Conservation (phyloP, 768 basidiomycete species). For the Sarcodon sp. region DNA sequence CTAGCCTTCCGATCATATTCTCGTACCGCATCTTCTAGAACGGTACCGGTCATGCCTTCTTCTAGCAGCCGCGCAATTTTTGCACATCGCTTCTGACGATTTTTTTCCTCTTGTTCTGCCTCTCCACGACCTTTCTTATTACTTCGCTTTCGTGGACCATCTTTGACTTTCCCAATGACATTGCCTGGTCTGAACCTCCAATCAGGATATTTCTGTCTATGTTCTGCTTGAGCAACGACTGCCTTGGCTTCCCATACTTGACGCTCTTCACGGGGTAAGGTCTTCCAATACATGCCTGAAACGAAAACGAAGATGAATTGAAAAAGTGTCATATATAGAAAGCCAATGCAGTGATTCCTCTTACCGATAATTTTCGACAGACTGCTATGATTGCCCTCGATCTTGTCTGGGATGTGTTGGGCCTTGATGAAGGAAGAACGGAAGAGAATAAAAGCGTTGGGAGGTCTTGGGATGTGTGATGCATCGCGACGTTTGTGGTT, state of each 20-base stretch:
- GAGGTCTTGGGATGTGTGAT: constrained; percentile 70
- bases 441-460: constrained; percentile 81
- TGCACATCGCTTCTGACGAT: constrained; percentile 45
- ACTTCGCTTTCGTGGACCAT: constrained; percentile 22
- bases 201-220: constrained; percentile 63
- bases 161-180: constrained; percentile 27
- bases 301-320: not conserved
- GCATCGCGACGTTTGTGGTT: constrained; percentile 57
- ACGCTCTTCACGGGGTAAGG: constrained; percentile 51
- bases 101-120: constrained; percentile 27
- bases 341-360: constrained; percentile 7
- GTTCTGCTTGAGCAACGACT: constrained; percentile 56
- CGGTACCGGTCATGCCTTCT: constrained; percentile 52
- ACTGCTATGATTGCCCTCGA: constrained; percentile 70
- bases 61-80: constrained; percentile 59
- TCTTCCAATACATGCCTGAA: constrained; percentile 64
- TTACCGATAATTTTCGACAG: constrained; percentile 74
- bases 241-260: constrained; percentile 72
- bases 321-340: constrained; percentile 2
- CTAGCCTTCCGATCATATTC: constrained; percentile 35
- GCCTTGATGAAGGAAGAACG: constrained; percentile 66
- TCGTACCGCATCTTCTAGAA: constrained; percentile 47
- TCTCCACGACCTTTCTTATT: constrained; percentile 21
- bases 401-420: constrained; percentile 61
- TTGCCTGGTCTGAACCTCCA: constrained; percentile 73